phyloP scores from a whole-genome alignment of 1,284 basidiomycete species.

The Naganishia cerealis region DNA sequence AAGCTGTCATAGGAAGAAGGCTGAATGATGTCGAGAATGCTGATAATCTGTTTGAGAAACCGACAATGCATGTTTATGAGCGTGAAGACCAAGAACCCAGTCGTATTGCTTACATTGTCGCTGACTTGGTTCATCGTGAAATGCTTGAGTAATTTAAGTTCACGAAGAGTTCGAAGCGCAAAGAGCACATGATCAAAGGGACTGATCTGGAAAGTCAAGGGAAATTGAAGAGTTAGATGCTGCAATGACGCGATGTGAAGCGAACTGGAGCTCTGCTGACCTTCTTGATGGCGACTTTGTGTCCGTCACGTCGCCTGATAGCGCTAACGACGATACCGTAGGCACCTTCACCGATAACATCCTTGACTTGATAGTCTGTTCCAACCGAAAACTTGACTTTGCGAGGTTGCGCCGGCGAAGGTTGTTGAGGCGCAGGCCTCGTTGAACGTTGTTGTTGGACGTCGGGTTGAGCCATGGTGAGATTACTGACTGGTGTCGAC shows the following conservation, averaged over 20 bases:
- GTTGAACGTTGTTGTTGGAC: constrained; percentile 26
- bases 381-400: constrained; percentile 73
- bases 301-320: constrained; percentile 72
- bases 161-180: constrained; percentile 77
- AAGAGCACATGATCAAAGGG: constrained; percentile 93
- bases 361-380: constrained; percentile 76
- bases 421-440: constrained; percentile 18
- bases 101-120: constrained; percentile 72
- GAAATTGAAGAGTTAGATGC: too few species aligned
- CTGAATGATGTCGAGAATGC: constrained; percentile 90
- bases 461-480: constrained; percentile 33
- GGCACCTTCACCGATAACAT: constrained; percentile 86
- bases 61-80: background rate
- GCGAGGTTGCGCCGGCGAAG: constrained; percentile 49
- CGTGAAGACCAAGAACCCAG: background rate
- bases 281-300: constrained; percentile 84
- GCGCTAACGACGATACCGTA: constrained; percentile 74
- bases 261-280: constrained; percentile 6
- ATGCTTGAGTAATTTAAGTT: constrained; percentile 86
- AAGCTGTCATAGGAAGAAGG: constrained; percentile 84
- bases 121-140: constrained; percentile 85
- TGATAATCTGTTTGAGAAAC: constrained; percentile 70
- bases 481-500: background rate
- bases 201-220: constrained; percentile 59
- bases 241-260: background rate